Evolutionary conservation across 176 grass and related monocot species (phyloP).

Genomic region (Chloris gayana): DNA sequence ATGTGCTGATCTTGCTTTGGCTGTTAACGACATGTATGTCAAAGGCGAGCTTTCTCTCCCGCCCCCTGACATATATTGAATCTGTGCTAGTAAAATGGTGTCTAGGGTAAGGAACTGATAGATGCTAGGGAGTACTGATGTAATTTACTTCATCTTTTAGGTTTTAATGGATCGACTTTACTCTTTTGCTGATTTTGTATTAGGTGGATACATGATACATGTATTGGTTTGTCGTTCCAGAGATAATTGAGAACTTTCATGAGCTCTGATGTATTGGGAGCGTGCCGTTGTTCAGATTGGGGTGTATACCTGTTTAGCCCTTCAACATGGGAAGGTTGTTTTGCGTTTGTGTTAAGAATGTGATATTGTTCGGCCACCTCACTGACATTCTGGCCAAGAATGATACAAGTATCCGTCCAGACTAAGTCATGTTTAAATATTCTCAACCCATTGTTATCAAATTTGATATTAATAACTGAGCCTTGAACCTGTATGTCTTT

Average conservation of each 20-base stretch:
- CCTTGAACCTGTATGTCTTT: too few relatives aligned
- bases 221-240: not conserved
- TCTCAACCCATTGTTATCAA: too few relatives aligned
- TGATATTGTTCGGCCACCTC: too few relatives aligned
- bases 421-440: too few relatives aligned
- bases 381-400: too few relatives aligned
- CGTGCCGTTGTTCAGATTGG: not conserved
- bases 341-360: too few relatives aligned
- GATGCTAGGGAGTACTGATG: not conserved
- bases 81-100: not conserved
- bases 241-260: not conserved
- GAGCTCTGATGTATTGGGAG: not conserved
- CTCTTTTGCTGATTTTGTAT: not conserved
- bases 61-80: too few relatives aligned
- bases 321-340: too few relatives aligned
- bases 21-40: not conserved
- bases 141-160: not conserved
- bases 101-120: not conserved
- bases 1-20: not conserved
- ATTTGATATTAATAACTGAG: too few relatives aligned
- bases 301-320: too few relatives aligned
- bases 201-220: not conserved
- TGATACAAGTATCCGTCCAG: too few relatives aligned
- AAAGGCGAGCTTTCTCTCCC: too few relatives aligned
- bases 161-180: not conserved